phyloP scores from a whole-genome alignment of 1,284 basidiomycete species.

The Ganoderma lingzhi region DNA sequence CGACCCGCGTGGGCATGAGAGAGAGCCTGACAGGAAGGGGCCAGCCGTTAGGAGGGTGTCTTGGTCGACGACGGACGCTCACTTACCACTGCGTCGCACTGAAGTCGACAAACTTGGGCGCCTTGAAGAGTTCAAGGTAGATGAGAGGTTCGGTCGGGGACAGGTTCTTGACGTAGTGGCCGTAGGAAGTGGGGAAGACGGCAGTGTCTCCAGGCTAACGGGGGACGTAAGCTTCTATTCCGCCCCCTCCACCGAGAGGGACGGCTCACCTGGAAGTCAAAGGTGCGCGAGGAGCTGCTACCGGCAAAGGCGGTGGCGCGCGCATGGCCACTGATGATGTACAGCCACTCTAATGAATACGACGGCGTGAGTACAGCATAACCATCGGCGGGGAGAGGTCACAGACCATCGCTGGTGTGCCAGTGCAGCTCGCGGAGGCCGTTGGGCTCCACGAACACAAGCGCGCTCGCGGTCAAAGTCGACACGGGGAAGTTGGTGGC shows the following conservation, averaged over 20 bases:
- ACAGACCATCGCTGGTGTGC: slow-evolving; percentile 37
- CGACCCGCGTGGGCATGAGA: slow-evolving; percentile 44
- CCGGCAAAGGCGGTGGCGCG: slow-evolving; percentile 41
- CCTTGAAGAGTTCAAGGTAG: slow-evolving; percentile 41
- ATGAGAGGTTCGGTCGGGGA: slow-evolving; percentile 41
- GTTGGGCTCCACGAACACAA: slow-evolving; percentile 40
- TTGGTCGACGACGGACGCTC: too few species aligned
- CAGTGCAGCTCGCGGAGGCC: slow-evolving; percentile 41
- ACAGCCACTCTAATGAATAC: slow-evolving; percentile 37
- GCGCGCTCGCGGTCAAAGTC: slow-evolving; percentile 35
- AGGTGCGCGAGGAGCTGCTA: slow-evolving; percentile 36
- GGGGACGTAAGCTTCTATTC: neutral
- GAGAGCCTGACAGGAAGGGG: slow-evolving; percentile 35
- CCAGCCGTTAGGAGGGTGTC: neutral
- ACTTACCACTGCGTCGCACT: slow-evolving; percentile 38
- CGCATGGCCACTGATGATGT: slow-evolving; percentile 39
- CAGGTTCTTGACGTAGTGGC: slow-evolving; percentile 41
- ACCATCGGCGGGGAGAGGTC: neutral
- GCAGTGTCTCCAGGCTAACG: slow-evolving; percentile 38
- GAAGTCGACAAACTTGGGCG: slow-evolving; percentile 38
- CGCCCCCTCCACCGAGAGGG: neutral
- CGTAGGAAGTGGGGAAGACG: slow-evolving; percentile 39
- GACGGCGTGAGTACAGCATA: neutral
- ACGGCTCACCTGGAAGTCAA: slow-evolving; percentile 38
- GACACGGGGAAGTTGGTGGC: slow-evolving; percentile 39